Percentiles rank a stretch among this genome's conserved stretches.
phyloP scores from a whole-genome alignment of 2,329 filamentous ascomycete species.

The Mollisia scopiformis region DNA sequence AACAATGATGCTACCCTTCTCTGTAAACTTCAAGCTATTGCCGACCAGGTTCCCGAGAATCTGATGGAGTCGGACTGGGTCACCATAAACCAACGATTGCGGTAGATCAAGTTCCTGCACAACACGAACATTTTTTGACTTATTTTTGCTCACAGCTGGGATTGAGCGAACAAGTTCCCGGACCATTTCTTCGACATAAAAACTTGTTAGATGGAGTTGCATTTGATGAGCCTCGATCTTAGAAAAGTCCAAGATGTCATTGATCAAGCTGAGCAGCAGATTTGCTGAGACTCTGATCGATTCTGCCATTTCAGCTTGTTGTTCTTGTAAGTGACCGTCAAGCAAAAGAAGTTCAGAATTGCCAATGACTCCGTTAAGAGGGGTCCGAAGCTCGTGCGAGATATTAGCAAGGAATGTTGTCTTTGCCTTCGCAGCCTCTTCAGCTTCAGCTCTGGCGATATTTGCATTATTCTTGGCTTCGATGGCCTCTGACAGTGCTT shows the following conservation, averaged over 20 bases:
- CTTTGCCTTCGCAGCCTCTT: constrained; percentile 81
- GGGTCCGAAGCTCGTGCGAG: constrained; percentile 78
- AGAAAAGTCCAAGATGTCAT: constrained; percentile 93
- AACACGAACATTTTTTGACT: constrained; percentile 63
- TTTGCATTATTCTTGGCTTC: constrained; percentile 77
- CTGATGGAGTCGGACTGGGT: constrained; percentile 67
- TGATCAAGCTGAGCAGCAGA: constrained; percentile 89
- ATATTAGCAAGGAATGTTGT: constrained; percentile 80
- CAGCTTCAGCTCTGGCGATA: constrained; percentile 73
- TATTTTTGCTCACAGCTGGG: constrained; percentile 66
- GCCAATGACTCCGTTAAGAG: constrained; percentile 84
- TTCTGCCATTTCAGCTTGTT: constrained; percentile 83
- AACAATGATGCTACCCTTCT: constrained; percentile 82
- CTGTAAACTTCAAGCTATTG: constrained; percentile 94
- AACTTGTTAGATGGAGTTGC: constrained; percentile 73
- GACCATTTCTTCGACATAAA: constrained; percentile 67
- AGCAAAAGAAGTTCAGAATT: constrained; percentile 77
- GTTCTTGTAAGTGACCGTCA: constrained; percentile 72
- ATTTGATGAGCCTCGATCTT: constrained; percentile 88
- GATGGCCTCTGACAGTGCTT: constrained; percentile 70
- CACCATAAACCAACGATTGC: constrained; percentile 67
- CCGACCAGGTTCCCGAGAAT: constrained; percentile 81
- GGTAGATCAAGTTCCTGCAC: constrained; percentile 72
- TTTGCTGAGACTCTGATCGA: constrained; percentile 86
- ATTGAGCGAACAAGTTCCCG: constrained; percentile 66